Base-by-base conservation (phyloP, 331 rosid genomes). In the Cydonia oblonga region DNA sequence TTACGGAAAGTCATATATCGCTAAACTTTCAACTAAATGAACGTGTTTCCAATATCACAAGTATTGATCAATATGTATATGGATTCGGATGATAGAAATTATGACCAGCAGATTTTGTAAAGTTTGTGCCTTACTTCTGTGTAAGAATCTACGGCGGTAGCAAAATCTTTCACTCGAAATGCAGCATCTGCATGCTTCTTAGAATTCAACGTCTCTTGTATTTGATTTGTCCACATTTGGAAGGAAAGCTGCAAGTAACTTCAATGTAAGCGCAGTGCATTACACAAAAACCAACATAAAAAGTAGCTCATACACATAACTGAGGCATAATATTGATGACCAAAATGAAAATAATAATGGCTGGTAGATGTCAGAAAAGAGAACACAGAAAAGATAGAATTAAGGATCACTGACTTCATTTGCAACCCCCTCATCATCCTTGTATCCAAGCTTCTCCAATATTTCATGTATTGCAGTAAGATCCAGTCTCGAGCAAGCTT, bases 191-290 rank as follows among this genome's bases (percentile, higher is more conserved):
- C 99, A 7, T 69, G 96, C 81, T 95, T 91, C 88, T 91, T 95
- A 68, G 87, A 86, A 81, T 89, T 95, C 70, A 95, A 86, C 5
- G 97, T 87, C 25, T 91, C 99, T 70, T 95, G 97, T 84, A 95
- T 87, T 84, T 95, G 97, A 72, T 85, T 88, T 67, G 97, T 91
- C 97, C 97, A 95, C 97, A 95, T 91, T 79, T 91, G 99, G 84
- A 91, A 91, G 59, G 99, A 91, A 46, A 91, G 93, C 99, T 91
- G 90, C 79, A 64, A 81, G 56, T 28, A 70, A 78, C 25, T n/a
- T 58, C 75, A 24, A 71, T 25, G 5, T 71, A 71, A 71, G 67
- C 26, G 9, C 19, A 10, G 57, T 23, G 52, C 54, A 54, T 19
- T n/a, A 53, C 25, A 61, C 54, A 57, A 35, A 38, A 56, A 20